Percentiles rank a stretch among this genome's conserved stretches.
phyloP scores from a whole-genome alignment of 2,329 filamentous ascomycete species.

The Hypoxylon sp. region DNA sequence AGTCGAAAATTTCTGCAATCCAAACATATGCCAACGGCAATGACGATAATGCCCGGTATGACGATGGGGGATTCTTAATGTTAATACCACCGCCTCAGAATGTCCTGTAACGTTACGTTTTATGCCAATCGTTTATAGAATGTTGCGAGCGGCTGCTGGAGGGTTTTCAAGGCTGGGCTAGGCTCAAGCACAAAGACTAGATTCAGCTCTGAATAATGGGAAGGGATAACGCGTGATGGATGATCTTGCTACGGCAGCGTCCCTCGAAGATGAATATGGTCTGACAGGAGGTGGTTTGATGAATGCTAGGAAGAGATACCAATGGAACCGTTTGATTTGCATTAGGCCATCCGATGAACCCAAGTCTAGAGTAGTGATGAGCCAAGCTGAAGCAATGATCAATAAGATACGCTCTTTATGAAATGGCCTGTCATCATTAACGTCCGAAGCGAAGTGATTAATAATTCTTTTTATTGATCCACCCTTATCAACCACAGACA shows the following conservation, averaged over 20 bases:
- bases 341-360: constrained; percentile 5
- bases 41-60: constrained; percentile 31
- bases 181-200: constrained; percentile 1
- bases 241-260: constrained; percentile 2
- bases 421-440: constrained; percentile 1
- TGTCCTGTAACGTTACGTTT: constrained; percentile 29
- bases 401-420: constrained; percentile 21
- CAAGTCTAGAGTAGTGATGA: constrained; percentile 5
- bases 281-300: constrained; percentile 16
- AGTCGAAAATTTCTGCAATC: constrained; percentile 38
- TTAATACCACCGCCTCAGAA: constrained; percentile 43
- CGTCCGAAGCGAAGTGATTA: background rate
- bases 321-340: constrained; percentile 14
- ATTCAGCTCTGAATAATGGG: constrained; percentile 18
- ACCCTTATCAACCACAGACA: constrained; percentile 51
- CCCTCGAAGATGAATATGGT: constrained; percentile 5
- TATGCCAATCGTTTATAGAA: constrained; percentile 29
- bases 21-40: constrained; percentile 16
- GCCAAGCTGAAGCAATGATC: constrained; percentile 13
- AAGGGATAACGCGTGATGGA: constrained; percentile 1
- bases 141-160: constrained; percentile 3
- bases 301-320: constrained; percentile 14
- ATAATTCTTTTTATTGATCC: background rate
- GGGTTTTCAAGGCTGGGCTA: background rate
- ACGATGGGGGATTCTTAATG: constrained; percentile 41